These are phyloP conservation scores for Fusarium azukiicola DNA, from an alignment of 2,329 filamentous ascomycete genomes.

Conservation along the genomic window DNA sequence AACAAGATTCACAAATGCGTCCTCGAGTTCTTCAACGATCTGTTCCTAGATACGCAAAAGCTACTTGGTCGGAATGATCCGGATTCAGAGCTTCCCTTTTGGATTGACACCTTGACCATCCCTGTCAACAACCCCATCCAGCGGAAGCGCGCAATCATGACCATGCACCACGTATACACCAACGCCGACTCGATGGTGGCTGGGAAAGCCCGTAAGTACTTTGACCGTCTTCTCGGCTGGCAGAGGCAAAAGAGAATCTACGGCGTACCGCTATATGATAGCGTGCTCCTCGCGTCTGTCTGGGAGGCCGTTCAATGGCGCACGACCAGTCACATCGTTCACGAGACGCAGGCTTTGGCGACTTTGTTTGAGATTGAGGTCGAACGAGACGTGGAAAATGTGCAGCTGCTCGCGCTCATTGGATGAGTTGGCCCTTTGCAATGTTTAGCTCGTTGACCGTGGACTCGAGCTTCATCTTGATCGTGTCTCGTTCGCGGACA, in stretches of 20 bases:
- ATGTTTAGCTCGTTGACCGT: neutral
- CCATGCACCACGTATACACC: constrained; percentile 11
- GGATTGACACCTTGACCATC: constrained; percentile 3
- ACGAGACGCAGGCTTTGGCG: neutral
- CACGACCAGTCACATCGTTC: neutral
- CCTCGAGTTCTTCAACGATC: neutral
- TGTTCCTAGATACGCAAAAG: neutral
- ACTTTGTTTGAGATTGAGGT: constrained; percentile 3
- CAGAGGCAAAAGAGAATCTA: constrained; percentile 3
- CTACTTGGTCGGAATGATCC: neutral
- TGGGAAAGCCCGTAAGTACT: neutral
- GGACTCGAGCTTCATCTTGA: neutral
- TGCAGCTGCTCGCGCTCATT: neutral
- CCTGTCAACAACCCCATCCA: constrained; percentile 3
- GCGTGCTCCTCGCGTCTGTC: neutral
- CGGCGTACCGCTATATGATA: constrained; percentile 4
- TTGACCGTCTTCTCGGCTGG: neutral
- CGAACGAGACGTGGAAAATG: neutral
- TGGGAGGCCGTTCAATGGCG: constrained; percentile 11
- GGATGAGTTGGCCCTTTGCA: neutral
- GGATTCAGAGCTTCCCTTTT: neutral
- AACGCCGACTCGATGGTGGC: constrained; percentile 1
- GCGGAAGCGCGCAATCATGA: neutral
- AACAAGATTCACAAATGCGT: constrained; percentile 11
- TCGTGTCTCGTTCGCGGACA: neutral